Percentiles rank a stretch among this genome's conserved stretches.
Evolutionary conservation across 2,329 filamentous ascomycete genomes (phyloP).

Genomic region (Ceratocystis albifundus): DNA sequence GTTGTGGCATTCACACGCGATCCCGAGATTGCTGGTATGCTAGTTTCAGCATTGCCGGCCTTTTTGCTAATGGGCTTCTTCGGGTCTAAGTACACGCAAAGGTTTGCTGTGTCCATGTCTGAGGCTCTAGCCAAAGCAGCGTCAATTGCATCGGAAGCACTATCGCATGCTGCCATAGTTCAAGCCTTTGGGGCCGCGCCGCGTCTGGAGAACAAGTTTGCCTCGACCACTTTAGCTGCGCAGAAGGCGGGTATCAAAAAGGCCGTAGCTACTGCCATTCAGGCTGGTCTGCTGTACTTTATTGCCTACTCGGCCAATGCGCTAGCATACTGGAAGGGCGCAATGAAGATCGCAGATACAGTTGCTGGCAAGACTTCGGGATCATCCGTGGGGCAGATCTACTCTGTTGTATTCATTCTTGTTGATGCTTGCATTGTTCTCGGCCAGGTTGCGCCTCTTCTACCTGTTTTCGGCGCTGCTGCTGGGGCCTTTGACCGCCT

Average conservation of each 20-base stretch:
- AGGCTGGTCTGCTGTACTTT: conserved; percentile 53
- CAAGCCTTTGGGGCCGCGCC: conserved; percentile 51
- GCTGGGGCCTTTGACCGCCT: conserved; percentile 48
- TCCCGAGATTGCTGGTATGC: conserved; percentile 49
- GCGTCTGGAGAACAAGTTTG: conserved; percentile 49
- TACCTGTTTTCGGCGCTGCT: conserved; percentile 49
- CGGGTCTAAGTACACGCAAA: conserved; percentile 44
- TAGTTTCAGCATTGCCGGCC: conserved; percentile 51
- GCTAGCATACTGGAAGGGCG: conserved; percentile 57
- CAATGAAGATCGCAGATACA: conserved; percentile 37
- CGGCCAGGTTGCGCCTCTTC: conserved; percentile 50
- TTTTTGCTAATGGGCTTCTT: conserved; percentile 49
- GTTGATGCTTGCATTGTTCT: conserved; percentile 53
- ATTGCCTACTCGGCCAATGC: conserved; percentile 57
- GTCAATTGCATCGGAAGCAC: conserved; percentile 50
- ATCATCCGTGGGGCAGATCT: conserved; percentile 39
- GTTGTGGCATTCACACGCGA: conserved; percentile 56
- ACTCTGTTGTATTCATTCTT: conserved; percentile 53
- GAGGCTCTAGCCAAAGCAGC: conserved; percentile 46
- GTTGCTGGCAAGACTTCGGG: conserved; percentile 30
- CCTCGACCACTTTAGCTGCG: conserved; percentile 39
- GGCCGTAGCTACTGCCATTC: conserved; percentile 43
- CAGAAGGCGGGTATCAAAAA: conserved; percentile 47
- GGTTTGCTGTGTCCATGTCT: conserved; percentile 40
- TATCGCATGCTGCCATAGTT: conserved; percentile 50